A percentile compares a stretch with the other conserved stretches of the same genome.
Conservation (phyloP, 257 asterid species). For the Thymus quinquecostatus region DNA sequence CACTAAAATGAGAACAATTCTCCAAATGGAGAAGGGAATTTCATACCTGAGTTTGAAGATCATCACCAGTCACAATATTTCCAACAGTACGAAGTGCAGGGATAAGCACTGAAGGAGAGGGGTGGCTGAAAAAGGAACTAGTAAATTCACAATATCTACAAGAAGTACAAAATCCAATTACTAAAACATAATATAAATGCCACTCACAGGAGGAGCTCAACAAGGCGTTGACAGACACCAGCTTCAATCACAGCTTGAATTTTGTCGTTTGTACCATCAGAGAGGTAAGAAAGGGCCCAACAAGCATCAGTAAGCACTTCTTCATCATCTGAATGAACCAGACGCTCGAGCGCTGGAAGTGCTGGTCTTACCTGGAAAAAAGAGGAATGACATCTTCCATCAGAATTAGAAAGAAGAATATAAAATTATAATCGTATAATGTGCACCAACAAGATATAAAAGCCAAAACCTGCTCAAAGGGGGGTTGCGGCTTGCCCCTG, state of each 20-base stretch:
- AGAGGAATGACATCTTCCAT: conserved; percentile 8
- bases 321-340: conserved; percentile 78
- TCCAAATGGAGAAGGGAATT: conserved; percentile 1
- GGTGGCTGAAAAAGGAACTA: conserved; percentile 60
- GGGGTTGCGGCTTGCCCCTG: conserved; percentile 97
- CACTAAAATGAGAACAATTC: conserved; percentile 12
- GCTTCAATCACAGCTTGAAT: conserved; percentile 94
- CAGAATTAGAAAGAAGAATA: conserved; percentile 1
- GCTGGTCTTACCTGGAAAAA: conserved; percentile 71
- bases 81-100: conserved; percentile 97
- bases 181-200: conserved; percentile 7
- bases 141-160: conserved; percentile 11
- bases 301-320: conserved; percentile 97
- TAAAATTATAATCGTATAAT: neutral
- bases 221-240: conserved; percentile 82
- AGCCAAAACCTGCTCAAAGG: conserved; percentile 81
- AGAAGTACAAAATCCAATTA: neutral
- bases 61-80: conserved; percentile 94
- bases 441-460: neutral
- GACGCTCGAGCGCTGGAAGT: conserved; percentile 83
- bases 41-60: conserved; percentile 81
- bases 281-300: conserved; percentile 97
- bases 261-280: conserved; percentile 93
- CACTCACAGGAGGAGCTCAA: conserved; percentile 86
- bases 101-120: conserved; percentile 89